Conservation (phyloP, 305 asterid genomes). For the Fraxinus albicans region DNA sequence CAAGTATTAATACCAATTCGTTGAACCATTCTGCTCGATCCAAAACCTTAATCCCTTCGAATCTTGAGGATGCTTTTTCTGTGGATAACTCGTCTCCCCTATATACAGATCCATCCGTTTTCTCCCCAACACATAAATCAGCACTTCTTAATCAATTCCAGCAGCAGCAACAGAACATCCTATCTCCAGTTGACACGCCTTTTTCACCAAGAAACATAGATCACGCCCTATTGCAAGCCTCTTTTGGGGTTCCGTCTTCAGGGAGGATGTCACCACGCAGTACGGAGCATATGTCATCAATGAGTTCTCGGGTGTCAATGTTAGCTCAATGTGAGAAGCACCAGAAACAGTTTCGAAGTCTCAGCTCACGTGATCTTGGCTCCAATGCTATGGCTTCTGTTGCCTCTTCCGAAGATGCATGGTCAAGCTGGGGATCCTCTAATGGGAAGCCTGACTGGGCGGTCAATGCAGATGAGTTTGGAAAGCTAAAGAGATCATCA, state of each 20-base stretch:
- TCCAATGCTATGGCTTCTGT: conserved; percentile 44
- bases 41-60: conserved; percentile 53
- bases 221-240: conserved; percentile 52
- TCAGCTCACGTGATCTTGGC: conserved; percentile 73
- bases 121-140: conserved; percentile 68
- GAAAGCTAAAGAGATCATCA: conserved; percentile 52
- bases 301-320: conserved; percentile 64
- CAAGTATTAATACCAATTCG: conserved; percentile 33
- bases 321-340: conserved; percentile 60
- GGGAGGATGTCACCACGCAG: conserved; percentile 77
- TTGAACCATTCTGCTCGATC: conserved; percentile 56
- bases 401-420: conserved; percentile 46
- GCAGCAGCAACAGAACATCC: conserved; percentile 70
- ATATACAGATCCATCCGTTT: conserved; percentile 58
- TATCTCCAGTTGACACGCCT: conserved; percentile 59
- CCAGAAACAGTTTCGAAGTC: conserved; percentile 64
- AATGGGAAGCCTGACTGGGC: conserved; percentile 66
- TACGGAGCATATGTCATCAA: conserved; percentile 68
- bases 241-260: conserved; percentile 53
- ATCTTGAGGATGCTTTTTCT: conserved; percentile 71
- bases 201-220: conserved; percentile 61
- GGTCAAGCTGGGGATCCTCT: conserved; percentile 69
- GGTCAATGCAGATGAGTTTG: conserved; percentile 36
- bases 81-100: conserved; percentile 73
- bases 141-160: conserved; percentile 66